A percentile compares a stretch with the other conserved stretches of the same genome.
Conservation (phyloP, 371 early-diverging fungal genomes). For the Batkoa obscura region DNA sequence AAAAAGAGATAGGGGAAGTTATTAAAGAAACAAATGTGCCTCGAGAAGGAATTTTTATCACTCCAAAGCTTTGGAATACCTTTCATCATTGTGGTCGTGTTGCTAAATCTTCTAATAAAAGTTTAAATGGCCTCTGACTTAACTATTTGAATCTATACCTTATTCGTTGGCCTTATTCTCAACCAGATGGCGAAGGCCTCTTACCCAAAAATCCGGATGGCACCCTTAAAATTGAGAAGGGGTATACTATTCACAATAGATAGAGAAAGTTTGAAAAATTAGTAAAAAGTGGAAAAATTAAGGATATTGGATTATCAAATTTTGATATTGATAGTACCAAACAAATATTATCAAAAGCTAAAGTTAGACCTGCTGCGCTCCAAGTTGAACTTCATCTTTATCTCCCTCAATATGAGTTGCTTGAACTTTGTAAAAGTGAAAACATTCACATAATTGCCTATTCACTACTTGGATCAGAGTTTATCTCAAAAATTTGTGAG, state of each 20-base stretch:
- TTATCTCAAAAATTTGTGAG: conserved; percentile 15
- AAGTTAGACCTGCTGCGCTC: conserved; percentile 20
- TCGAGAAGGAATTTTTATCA: conserved; percentile 47
- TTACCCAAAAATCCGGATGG: neutral
- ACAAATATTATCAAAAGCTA: conserved; percentile 25
- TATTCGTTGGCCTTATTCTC: conserved; percentile 43
- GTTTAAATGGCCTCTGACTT: conserved; percentile 20
- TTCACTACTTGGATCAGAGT: conserved; percentile 37
- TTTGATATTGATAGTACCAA: conserved; percentile 23
- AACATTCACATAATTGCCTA: conserved; percentile 36
- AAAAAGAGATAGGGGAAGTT: conserved; percentile 38
- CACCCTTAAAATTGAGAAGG: neutral
- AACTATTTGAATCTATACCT: conserved; percentile 57
- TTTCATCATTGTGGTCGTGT: conserved; percentile 16
- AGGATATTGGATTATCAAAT: conserved; percentile 40
- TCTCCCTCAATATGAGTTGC: conserved; percentile 28
- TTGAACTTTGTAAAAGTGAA: conserved; percentile 22
- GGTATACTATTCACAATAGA: conserved; percentile 17
- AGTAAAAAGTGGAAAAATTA: conserved; percentile 22
- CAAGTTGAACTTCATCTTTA: conserved; percentile 56
- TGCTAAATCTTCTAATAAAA: conserved; percentile 14
- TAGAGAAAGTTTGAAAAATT: conserved; percentile 25
- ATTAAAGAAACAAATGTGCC: conserved; percentile 28
- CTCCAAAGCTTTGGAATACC: conserved; percentile 44
- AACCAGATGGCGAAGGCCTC: conserved; percentile 12